phyloP scores from a whole-genome alignment of 2,329 filamentous ascomycete genomes.

The Clonostachys rhizophaga region DNA sequence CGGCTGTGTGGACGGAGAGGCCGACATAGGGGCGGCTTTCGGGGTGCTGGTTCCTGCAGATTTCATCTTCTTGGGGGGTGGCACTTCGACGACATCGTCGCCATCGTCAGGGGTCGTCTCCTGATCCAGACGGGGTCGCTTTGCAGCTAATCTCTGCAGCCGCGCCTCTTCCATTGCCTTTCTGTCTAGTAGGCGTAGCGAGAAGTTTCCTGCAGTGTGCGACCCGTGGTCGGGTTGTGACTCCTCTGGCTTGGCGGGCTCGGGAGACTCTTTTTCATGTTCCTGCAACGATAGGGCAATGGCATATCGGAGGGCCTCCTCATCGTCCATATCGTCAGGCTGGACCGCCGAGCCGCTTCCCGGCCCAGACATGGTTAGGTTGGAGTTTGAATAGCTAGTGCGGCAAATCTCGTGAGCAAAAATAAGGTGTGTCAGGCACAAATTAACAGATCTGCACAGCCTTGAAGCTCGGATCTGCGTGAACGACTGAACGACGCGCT shows the following conservation, averaged over 20 bases:
- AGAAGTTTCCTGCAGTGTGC: slow-evolving; percentile 13
- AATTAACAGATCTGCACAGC: too few species aligned
- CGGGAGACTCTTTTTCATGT: slow-evolving; percentile 5
- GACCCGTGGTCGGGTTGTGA: slow-evolving; percentile 2
- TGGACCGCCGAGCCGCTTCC: slow-evolving; percentile 14
- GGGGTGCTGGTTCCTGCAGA: not conserved
- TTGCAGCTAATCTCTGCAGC: slow-evolving; percentile 58
- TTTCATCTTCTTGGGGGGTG: slow-evolving; percentile 14
- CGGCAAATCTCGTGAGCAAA: too few species aligned
- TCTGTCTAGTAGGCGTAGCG: slow-evolving; percentile 59
- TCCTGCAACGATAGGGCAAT: slow-evolving; percentile 52
- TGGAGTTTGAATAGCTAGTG: too few species aligned
- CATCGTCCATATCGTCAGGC: slow-evolving; percentile 37
- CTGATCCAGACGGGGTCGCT: slow-evolving; percentile 30
- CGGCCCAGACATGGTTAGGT: slow-evolving; percentile 11
- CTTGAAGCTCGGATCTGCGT: too few species aligned
- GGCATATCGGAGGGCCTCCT: slow-evolving; percentile 55
- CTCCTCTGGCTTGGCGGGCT: not conserved
- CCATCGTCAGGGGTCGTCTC: slow-evolving; percentile 4
- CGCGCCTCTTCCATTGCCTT: slow-evolving; percentile 84
- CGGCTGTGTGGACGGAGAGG: slow-evolving; percentile 1
- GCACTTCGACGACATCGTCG: slow-evolving; percentile 17
- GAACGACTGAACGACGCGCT: too few species aligned
- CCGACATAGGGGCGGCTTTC: not conserved
- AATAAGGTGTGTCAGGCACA: too few species aligned